A percentile compares a stretch with the other conserved stretches of the same genome.
phyloP scores from a whole-genome alignment of 75 land plant species.

The Pinus tabuliformis region DNA sequence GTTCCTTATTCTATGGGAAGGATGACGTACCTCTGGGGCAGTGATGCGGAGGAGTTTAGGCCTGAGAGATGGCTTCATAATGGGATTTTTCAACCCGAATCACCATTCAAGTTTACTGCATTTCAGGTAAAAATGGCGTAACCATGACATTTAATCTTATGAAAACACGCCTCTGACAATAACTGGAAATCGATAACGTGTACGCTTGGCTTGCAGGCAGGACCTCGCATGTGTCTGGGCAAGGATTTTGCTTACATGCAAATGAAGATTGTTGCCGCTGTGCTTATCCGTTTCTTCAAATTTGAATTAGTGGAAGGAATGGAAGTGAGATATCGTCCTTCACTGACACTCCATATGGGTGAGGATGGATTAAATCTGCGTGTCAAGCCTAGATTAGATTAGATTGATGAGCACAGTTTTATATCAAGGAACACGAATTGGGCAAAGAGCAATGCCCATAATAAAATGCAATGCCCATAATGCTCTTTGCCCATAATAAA shows the following conservation, averaged over 20 bases:
- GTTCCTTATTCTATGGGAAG: slow-evolving; percentile 25
- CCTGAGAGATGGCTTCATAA: slow-evolving; percentile 37
- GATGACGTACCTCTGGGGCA: slow-evolving; percentile 21
- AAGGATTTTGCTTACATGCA: slow-evolving; percentile 36
- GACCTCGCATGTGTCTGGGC: slow-evolving; percentile 35
- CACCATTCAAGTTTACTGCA: slow-evolving; percentile 59
- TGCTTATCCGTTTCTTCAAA: slow-evolving; percentile 17
- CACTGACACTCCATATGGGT: slow-evolving; percentile 24
- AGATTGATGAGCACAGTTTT: neutral
- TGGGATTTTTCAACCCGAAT: slow-evolving; percentile 39
- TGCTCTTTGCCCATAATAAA: no score
- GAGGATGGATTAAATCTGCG: slow-evolving; percentile 1
- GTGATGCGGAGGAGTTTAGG: slow-evolving; percentile 21
- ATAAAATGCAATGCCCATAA: no score
- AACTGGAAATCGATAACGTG: neutral
- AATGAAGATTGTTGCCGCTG: slow-evolving; percentile 32
- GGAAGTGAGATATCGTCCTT: slow-evolving; percentile 19
- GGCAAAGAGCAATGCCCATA: no score
- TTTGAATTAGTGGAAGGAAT: slow-evolving; percentile 14
- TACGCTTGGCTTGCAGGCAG: slow-evolving; percentile 22
- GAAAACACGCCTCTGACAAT: neutral
- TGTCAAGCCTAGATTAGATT: neutral
- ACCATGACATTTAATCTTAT: neutral
- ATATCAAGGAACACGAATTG: neutral
- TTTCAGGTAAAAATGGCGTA: slow-evolving; percentile 33